Evolutionary conservation across 768 basidiomycete genomes (phyloP), one percentile per base, ranked within the genome.

Genomic region (Lactarius evosmus): DNA sequence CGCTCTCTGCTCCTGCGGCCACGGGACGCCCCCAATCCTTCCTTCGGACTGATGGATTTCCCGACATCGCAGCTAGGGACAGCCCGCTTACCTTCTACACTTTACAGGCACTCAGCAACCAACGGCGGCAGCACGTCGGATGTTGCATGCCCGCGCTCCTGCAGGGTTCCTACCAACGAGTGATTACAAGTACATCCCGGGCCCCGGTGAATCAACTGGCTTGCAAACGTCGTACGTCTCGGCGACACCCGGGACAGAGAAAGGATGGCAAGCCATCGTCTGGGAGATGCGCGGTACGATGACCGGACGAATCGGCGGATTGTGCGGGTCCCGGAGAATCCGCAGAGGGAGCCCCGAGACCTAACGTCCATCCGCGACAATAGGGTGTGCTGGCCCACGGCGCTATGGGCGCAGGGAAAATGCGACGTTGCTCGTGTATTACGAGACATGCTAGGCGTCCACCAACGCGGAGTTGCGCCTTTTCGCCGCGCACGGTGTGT

Each of bases 391-490:
- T 63, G 65, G 65, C 61, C 59, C 2, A 25, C 67, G 6, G 56
- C 59, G n/a, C 36, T 60, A 16, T 44, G 60, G 9, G 62, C 51
- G 9, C 62, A 40, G 5, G 33, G 61, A 22, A 38, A 38, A 34
- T 16, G 61, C 62, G 22, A 63, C 65, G 2, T 25, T 61, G 7
- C 58, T 66, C 44, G 56, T 66, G n/a, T 53, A 58, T 27, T 62
- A 62, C 14, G 53, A 61, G 55, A 19, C 38, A 19, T 40, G 40
- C 11, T 14, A 63, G 32, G 30, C 27, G 6, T 66, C 61, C 4
- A 56, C 60, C 55, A 68, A 68, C 25, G 52, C 56, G 32, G 54
- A 56, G 3, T 67, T 66, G 59, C n/a, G 58, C 36, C 40, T 56
- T 29, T 41, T 69, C 29, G 36, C 64, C 34, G 32, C 52, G 34